These are phyloP conservation scores for Abrus precatorius DNA, from an alignment of 306 rosid genomes.

Conservation along the genomic window DNA sequence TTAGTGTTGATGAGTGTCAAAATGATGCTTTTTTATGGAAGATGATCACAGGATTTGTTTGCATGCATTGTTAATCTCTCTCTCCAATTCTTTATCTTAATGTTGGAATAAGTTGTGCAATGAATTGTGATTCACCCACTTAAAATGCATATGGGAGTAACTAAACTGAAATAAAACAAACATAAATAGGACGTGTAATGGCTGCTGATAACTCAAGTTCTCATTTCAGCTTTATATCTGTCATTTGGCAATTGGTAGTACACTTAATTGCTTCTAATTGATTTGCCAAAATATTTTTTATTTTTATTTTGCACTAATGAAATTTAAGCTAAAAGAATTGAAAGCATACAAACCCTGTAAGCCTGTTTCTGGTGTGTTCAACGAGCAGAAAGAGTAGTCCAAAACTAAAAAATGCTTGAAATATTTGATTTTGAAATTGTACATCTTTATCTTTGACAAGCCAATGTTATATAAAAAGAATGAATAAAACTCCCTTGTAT, in stretches of 20 bases:
- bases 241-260: neutral
- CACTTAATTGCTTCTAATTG: conserved; percentile 8
- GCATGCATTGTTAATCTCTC: neutral
- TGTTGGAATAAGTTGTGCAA: neutral
- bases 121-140: neutral
- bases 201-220: neutral
- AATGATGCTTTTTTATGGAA: neutral
- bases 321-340: neutral
- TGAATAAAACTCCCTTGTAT: neutral
- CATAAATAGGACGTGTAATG: neutral
- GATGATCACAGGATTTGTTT: neutral
- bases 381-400: neutral
- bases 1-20: too few species aligned
- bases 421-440: neutral
- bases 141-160: neutral
- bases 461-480: neutral
- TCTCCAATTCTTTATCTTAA: neutral
- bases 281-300: neutral
- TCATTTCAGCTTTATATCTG: neutral
- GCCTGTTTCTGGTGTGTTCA: neutral
- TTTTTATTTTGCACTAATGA: neutral
- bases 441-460: neutral
- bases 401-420: neutral
- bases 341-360: neutral
- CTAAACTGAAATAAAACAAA: neutral